Percentiles rank a stretch among this genome's conserved stretches.
These are phyloP conservation scores for Fomitiporia mediterranea DNA, from an alignment of 1,284 basidiomycete genomes.

Conservation along the genomic window DNA sequence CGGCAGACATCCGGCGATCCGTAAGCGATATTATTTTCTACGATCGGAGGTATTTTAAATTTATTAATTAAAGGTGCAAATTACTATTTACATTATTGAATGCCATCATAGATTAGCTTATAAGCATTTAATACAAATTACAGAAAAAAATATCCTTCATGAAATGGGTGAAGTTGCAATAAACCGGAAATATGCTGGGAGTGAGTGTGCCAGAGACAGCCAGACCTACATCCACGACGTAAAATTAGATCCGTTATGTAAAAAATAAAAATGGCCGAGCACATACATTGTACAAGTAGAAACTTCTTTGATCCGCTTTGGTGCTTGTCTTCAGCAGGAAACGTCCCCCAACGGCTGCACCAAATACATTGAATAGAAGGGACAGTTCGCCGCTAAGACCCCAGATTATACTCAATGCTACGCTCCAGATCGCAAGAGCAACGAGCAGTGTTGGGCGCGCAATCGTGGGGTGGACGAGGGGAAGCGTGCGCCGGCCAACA, in stretches of 20 bases:
- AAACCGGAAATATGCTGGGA: constrained; percentile 19
- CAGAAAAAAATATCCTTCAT: no score
- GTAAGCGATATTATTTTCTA: no score
- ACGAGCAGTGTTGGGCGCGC: constrained; percentile 22
- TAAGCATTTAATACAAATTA: no score
- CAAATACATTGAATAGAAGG: constrained; percentile 8
- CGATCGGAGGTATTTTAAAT: no score
- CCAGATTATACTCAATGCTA: constrained; percentile 24
- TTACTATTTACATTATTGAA: no score
- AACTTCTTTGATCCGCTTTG: constrained; percentile 12
- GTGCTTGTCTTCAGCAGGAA: constrained; percentile 1
- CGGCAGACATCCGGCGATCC: no score
- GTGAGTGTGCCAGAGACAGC: constrained; percentile 20
- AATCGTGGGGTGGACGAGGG: constrained; percentile 31
- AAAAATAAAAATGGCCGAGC: neutral
- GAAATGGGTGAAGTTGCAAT: neutral
- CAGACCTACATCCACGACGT: constrained; percentile 15
- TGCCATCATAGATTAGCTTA: no score
- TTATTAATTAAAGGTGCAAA: no score
- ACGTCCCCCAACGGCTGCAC: constrained; percentile 7
- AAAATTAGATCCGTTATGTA: neutral
- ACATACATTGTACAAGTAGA: constrained; percentile 18
- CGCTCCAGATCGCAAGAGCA: constrained; percentile 29
- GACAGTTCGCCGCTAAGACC: neutral
- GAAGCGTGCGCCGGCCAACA: constrained; percentile 37